phyloP scores from a whole-genome alignment of 2,329 filamentous ascomycete genomes.

The Hypoxylon sp. region DNA sequence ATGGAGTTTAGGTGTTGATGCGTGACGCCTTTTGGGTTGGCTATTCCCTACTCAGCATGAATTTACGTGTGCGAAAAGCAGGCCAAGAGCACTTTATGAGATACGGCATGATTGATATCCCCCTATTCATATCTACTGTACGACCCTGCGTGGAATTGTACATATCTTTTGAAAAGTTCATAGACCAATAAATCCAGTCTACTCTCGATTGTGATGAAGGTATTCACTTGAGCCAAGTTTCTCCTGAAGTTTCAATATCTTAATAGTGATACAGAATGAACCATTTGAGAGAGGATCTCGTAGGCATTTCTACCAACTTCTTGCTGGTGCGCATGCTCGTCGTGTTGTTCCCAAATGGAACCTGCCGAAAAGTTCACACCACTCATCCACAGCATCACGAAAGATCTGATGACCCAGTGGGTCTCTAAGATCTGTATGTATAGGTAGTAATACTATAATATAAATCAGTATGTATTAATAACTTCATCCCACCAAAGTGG shows the following conservation, averaged over 20 bases:
- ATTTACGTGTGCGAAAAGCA: conserved; percentile 28
- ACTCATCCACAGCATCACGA: conserved; percentile 6
- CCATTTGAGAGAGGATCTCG: neutral
- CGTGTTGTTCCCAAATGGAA: neutral
- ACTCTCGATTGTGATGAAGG: conserved; percentile 27
- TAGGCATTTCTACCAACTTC: neutral
- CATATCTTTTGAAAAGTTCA: conserved; percentile 28
- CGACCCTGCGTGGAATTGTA: conserved; percentile 21
- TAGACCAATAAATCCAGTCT: conserved; percentile 28
- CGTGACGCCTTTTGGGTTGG: conserved; percentile 8
- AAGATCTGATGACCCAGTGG: conserved; percentile 29
- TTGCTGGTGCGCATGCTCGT: neutral
- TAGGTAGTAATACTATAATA: neutral
- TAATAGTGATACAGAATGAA: neutral
- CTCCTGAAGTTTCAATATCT: neutral
- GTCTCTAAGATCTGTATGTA: neutral
- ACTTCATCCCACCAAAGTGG: conserved; percentile 1
- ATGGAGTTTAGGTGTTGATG: conserved; percentile 35
- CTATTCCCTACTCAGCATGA: conserved; percentile 38
- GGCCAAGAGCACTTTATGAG: conserved; percentile 54
- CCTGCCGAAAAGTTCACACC: conserved; percentile 2
- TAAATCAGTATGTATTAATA: conserved; percentile 1
- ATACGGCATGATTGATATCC: conserved; percentile 63
- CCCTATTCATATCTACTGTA: conserved; percentile 47
- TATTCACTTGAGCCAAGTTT: neutral